phyloP scores from a whole-genome alignment of 2,329 filamentous ascomycete genomes.

The Eutypa lata region DNA sequence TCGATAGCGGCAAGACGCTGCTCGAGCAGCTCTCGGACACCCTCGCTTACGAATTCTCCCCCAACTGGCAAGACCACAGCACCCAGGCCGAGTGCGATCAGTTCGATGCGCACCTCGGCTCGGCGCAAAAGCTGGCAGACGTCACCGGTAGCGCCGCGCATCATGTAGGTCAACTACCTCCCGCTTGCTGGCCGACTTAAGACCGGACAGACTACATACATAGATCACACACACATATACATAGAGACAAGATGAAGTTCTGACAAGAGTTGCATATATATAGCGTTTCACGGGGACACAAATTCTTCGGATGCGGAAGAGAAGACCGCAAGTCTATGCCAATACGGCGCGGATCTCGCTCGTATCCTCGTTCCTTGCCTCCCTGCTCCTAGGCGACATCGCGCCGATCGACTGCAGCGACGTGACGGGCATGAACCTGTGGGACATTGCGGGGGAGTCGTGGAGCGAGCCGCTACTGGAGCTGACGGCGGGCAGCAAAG shows the following conservation, averaged over 20 bases:
- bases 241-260: not conserved
- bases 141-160: slow-evolving; percentile 90
- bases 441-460: slow-evolving; percentile 73
- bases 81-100: slow-evolving; percentile 88
- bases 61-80: slow-evolving; percentile 98
- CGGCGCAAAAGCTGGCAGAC: slow-evolving; percentile 65
- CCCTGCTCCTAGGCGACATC: slow-evolving; percentile 78
- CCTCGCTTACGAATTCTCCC: slow-evolving; percentile 82
- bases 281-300: slow-evolving; percentile 96
- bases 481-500: slow-evolving; percentile 63
- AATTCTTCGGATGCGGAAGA: slow-evolving; percentile 81
- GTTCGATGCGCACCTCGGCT: slow-evolving; percentile 73
- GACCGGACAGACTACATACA: too few species aligned
- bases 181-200: too few species aligned
- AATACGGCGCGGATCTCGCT: slow-evolving; percentile 83
- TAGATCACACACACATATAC: too few species aligned
- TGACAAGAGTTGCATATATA: not conserved
- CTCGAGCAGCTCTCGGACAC: slow-evolving; percentile 69
- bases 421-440: slow-evolving; percentile 94
- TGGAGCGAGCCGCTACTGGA: slow-evolving; percentile 76
- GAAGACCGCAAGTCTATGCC: slow-evolving; percentile 76
- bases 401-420: slow-evolving; percentile 93
- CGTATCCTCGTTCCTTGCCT: slow-evolving; percentile 92
- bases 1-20: slow-evolving; percentile 61
- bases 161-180: slow-evolving; percentile 62